A percentile compares a stretch with the other conserved stretches of the same genome.
phyloP scores from a whole-genome alignment of 805 yeast species.

The Candida coleopterorum region DNA sequence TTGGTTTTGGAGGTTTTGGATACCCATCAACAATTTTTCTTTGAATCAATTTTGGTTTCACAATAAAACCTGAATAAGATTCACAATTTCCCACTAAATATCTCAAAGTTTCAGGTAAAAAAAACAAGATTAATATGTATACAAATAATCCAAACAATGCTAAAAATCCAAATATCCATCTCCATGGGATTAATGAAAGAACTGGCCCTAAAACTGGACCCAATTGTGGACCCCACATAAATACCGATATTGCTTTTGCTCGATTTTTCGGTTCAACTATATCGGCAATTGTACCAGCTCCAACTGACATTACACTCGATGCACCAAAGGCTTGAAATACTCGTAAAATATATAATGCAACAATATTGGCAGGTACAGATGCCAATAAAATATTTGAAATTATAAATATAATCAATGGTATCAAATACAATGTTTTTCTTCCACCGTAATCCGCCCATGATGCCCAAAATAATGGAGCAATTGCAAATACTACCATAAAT shows the following conservation, averaged over 20 bases:
- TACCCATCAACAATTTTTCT: slow-evolving; percentile 19
- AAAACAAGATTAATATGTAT: slow-evolving; percentile 19
- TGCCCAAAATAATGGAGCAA: slow-evolving; percentile 56
- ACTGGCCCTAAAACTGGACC: slow-evolving; percentile 38
- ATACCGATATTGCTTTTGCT: slow-evolving; percentile 28
- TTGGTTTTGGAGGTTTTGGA: slow-evolving; percentile 46
- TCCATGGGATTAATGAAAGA: slow-evolving; percentile 23
- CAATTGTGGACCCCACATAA: slow-evolving; percentile 36
- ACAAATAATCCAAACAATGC: slow-evolving; percentile 23
- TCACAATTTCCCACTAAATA: slow-evolving; percentile 35
- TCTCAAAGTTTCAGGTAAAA: slow-evolving; percentile 38
- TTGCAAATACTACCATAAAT: slow-evolving; percentile 52
- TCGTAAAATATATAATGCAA: slow-evolving; percentile 24
- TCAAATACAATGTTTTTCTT: slow-evolving; percentile 24
- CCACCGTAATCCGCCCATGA: slow-evolving; percentile 53
- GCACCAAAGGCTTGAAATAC: slow-evolving; percentile 36
- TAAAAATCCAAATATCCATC: slow-evolving; percentile 31
- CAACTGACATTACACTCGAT: slow-evolving; percentile 32
- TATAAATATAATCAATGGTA: slow-evolving; percentile 23
- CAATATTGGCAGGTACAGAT: slow-evolving; percentile 25
- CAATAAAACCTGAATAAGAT: slow-evolving; percentile 16
- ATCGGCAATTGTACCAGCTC: slow-evolving; percentile 35
- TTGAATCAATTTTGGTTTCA: slow-evolving; percentile 26
- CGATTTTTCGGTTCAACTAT: slow-evolving; percentile 25
- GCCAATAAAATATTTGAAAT: slow-evolving; percentile 27